These are phyloP conservation scores for Cordyceps pruinosa DNA, from an alignment of 2,329 filamentous ascomycete genomes.

Conservation along the genomic window DNA sequence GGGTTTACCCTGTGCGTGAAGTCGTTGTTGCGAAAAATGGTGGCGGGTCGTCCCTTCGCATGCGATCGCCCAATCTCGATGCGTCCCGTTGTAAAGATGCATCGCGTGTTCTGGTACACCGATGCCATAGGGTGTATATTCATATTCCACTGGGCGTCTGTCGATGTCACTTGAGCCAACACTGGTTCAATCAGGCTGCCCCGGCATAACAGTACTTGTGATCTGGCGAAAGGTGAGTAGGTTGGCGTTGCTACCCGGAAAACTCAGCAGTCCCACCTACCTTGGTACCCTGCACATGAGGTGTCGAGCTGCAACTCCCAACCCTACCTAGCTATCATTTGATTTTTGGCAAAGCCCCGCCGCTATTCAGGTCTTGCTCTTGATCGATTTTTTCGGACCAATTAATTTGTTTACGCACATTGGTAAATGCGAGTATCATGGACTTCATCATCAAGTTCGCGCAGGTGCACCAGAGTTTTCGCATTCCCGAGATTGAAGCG, in stretches of 20 bases:
- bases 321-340: too few relatives aligned
- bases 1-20: constrained; percentile 50
- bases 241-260: neutral
- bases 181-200: neutral
- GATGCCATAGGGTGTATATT: constrained; percentile 37
- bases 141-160: constrained; percentile 30
- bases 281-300: constrained; percentile 7
- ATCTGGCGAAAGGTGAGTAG: neutral
- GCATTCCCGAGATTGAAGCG: constrained; percentile 74
- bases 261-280: constrained; percentile 7
- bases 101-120: constrained; percentile 56
- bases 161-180: neutral
- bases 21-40: constrained; percentile 17
- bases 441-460: constrained; percentile 86
- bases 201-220: neutral
- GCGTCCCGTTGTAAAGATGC: constrained; percentile 53
- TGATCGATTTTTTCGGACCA: neutral
- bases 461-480: constrained; percentile 87
- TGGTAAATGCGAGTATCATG: constrained; percentile 34
- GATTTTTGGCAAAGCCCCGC: neutral
- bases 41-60: neutral
- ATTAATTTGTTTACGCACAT: neutral
- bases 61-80: neutral
- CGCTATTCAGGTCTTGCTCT: neutral
- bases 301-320: neutral